These are phyloP conservation scores for Zasmidium citrigriseum DNA, from an alignment of 2,329 filamentous ascomycete species.

Conservation along the genomic window DNA sequence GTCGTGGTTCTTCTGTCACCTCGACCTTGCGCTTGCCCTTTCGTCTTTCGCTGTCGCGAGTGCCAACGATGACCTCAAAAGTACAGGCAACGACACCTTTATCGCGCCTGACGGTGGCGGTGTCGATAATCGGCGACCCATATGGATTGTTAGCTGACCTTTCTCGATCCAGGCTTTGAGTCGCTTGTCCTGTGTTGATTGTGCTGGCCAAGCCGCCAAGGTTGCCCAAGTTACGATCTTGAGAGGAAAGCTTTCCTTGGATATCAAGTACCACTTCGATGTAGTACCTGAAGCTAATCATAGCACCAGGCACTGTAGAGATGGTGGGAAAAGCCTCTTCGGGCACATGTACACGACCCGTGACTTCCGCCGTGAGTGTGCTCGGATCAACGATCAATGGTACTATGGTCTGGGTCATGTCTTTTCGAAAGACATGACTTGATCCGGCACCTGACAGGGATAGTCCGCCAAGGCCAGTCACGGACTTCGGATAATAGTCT, in stretches of 20 bases:
- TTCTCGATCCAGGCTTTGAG: slow-evolving; percentile 10
- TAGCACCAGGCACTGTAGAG: slow-evolving; percentile 80
- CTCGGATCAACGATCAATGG: slow-evolving; percentile 84
- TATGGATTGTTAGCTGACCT: slow-evolving; percentile 18
- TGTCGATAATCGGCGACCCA: slow-evolving; percentile 74
- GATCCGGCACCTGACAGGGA: slow-evolving; percentile 84
- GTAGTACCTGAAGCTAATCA: slow-evolving; percentile 94
- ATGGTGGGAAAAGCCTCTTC: slow-evolving; percentile 94
- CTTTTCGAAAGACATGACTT: slow-evolving; percentile 92
- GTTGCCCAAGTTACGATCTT: slow-evolving; percentile 55
- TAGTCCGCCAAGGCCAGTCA: slow-evolving; percentile 81
- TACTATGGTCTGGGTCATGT: slow-evolving; percentile 83
- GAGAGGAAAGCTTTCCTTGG: slow-evolving; percentile 79
- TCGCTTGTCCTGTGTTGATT: slow-evolving; percentile 13
- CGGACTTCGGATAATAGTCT: slow-evolving; percentile 83
- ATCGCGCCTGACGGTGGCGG: slow-evolving; percentile 79
- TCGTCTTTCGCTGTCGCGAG: slow-evolving; percentile 67
- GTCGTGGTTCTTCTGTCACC: slow-evolving; percentile 2
- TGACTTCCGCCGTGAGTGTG: slow-evolving; percentile 76
- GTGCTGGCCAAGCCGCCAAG: slow-evolving; percentile 28
- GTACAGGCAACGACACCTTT: slow-evolving; percentile 87
- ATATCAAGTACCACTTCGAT: slow-evolving; percentile 91
- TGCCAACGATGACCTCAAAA: slow-evolving; percentile 87
- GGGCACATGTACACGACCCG: slow-evolving; percentile 79
- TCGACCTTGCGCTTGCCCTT: slow-evolving; percentile 50